Evolutionary conservation across 345 rosid genomes (phyloP).

Genomic region (Crucihimalaya himalaica): DNA sequence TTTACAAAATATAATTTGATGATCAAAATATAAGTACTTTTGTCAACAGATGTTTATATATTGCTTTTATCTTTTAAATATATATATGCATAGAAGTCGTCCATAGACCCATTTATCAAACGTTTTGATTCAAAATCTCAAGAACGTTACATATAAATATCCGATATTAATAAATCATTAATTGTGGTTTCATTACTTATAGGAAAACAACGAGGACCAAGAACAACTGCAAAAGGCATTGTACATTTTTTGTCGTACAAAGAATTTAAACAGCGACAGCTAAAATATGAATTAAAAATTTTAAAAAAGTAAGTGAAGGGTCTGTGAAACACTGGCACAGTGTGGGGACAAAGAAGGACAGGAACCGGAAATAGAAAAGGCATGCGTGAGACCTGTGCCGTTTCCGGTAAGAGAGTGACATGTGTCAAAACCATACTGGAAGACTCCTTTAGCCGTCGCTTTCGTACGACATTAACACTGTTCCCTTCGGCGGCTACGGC

Average conservation of each 20-base stretch:
- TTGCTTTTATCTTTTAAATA: too few relatives aligned
- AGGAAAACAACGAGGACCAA: constrained; percentile 15
- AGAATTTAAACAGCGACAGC: constrained; percentile 21
- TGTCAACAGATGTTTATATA: too few relatives aligned
- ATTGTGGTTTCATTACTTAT: not conserved
- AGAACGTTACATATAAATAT: not conserved
- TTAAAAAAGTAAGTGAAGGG: not conserved
- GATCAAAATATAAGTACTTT: not conserved
- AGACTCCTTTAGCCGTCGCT: constrained; percentile 48
- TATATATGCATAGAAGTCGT: too few relatives aligned
- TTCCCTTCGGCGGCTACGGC: constrained; percentile 63
- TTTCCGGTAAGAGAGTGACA: constrained; percentile 20
- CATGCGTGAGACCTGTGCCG: constrained; percentile 35
- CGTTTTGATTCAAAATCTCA: not conserved
- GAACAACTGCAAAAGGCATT: constrained; percentile 25
- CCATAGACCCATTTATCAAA: not conserved
- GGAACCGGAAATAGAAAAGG: constrained; percentile 34
- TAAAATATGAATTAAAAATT: not conserved
- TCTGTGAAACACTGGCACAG: constrained; percentile 31
- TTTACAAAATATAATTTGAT: too few relatives aligned
- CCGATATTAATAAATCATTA: not conserved
- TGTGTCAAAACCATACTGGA: not conserved
- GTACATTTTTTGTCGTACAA: constrained; percentile 33
- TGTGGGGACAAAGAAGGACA: constrained; percentile 25
- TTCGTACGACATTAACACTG: constrained; percentile 43